Evolutionary conservation across 192 early-diverging fungal genomes (phyloP).

Genomic region (Physocladia obscura): DNA sequence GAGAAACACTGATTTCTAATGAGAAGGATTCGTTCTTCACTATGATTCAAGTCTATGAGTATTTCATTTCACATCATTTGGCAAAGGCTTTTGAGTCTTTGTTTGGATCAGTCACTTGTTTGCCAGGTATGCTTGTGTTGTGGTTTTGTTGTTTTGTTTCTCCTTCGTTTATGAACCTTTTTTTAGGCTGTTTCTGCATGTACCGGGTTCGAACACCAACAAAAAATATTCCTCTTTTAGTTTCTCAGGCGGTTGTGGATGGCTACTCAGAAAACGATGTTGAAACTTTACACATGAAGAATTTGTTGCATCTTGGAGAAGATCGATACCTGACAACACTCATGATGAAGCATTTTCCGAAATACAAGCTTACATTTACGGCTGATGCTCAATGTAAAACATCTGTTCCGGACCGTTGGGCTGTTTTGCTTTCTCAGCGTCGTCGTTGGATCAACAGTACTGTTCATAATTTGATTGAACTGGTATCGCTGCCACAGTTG

Average conservation of each 20-base stretch:
- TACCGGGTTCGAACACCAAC: conserved; percentile 91
- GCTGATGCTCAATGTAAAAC: conserved; percentile 92
- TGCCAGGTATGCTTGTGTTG: conserved; percentile 61
- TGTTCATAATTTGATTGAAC: conserved; percentile 96
- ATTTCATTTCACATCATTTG: conserved; percentile 99
- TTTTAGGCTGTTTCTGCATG: conserved; percentile 89
- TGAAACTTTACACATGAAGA: conserved; percentile 98
- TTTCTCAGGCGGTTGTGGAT: conserved; percentile 82
- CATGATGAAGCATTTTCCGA: conserved; percentile 95
- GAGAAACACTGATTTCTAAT: conserved; percentile 88
- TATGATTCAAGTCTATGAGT: conserved; percentile 96
- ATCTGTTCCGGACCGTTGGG: conserved; percentile 90
- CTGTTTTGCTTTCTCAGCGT: conserved; percentile 92
- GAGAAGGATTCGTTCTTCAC: conserved; percentile 90
- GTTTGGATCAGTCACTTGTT: conserved; percentile 98
- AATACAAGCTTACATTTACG: conserved; percentile 90
- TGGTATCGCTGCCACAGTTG: conserved; percentile 87
- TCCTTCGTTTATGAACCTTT: no score
- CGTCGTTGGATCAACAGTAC: conserved; percentile 99
- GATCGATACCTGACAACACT: conserved; percentile 88
- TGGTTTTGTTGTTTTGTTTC: conserved; percentile 38
- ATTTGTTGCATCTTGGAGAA: conserved; percentile 95
- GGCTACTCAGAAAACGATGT: conserved; percentile 94
- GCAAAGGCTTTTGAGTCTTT: conserved; percentile 98
- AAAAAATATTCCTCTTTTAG: conserved; percentile 87